phyloP scores from a whole-genome alignment of 805 yeast species.

The Candida germanica region DNA sequence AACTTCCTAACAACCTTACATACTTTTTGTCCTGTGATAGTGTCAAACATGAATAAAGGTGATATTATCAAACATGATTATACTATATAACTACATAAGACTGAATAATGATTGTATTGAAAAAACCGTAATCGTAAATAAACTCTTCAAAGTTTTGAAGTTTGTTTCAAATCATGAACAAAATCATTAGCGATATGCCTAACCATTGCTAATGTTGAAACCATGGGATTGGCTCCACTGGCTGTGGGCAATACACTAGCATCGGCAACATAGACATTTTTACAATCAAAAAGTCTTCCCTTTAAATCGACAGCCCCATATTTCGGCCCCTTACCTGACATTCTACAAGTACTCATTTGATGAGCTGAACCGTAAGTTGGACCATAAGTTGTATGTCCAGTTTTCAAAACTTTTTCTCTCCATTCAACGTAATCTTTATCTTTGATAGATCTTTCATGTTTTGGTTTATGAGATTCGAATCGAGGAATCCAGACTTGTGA shows the following conservation, averaged over 20 bases:
- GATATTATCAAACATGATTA: too few species aligned
- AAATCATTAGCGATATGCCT: constrained; percentile 40
- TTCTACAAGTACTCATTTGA: constrained; percentile 52
- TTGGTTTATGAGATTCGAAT: constrained; percentile 35
- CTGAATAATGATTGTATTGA: too few species aligned
- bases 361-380: constrained; percentile 47
- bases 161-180: constrained; percentile 27
- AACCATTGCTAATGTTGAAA: constrained; percentile 46
- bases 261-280: constrained; percentile 49
- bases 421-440: constrained; percentile 44
- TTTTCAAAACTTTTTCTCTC: constrained; percentile 27
- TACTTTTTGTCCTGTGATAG: constrained; percentile 48
- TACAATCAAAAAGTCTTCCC: constrained; percentile 48
- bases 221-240: constrained; percentile 55
- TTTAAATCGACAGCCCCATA: constrained; percentile 42
- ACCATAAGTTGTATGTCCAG: constrained; percentile 26
- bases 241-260: constrained; percentile 51
- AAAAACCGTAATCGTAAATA: too few species aligned
- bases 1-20: constrained; percentile 29
- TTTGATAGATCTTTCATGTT: constrained; percentile 32
- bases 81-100: too few species aligned
- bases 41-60: constrained; percentile 30
- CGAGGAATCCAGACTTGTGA: constrained; percentile 33
- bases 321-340: constrained; percentile 44
- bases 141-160: constrained; percentile 27